Evolutionary conservation across 805 yeast species (phyloP), one percentile per base, ranked within the genome.

Genomic region (Pichia membranifaciens): DNA sequence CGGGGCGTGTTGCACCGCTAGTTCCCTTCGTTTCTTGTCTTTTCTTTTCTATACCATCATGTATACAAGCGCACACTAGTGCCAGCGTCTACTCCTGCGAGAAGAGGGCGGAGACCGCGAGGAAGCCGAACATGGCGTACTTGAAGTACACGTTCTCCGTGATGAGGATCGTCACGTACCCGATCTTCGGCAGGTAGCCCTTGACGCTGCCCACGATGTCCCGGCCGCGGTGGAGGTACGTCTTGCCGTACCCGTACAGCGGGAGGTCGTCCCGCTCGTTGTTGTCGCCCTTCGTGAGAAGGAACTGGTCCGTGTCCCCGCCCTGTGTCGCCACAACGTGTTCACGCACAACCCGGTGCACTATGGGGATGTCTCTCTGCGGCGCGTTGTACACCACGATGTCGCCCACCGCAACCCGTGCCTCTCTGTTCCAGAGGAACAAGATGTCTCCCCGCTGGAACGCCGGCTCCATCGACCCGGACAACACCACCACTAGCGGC

Each of bases 401-500:
- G 58, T 93, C 99, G 20, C 99, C 99, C 1, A 90, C 93, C 40
- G 78, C 70, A 18, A 82, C 79, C 28, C 66, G 63, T 18, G 68
- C 59, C 47, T 84, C 81, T 55, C 97, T 74, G 66, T 93, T 93
- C 96, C 96, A 90, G 48, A 93, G 71, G 58, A 93, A 82, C 51
- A 93, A 69, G 16, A 93, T 83, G 63, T 93, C 99, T 43, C 99
- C 99, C 68, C 99, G 79, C 68, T 93, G 97, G 75, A 93, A 93
- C 2, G 99, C 99, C 2, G 99, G 99, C 65, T 93, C 99, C 99
- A 93, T 93, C 2, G 98, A 91, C 5, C 99, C 99, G 1, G 98
- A 89, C 42, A 93, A 76, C 9, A 93, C 99, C 25, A 93, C 99
- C 18, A 93, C 99, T 21, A 93, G 80, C 18, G 99, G 99, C 1